Conservation (phyloP, 176 grass and related monocot species). For the maize (Zea mays) region Zm-B73-REFERENCE-NAM-5.0 NC_050098.1:33646501-33647000, state of each 20-base stretch:
- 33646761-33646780: conserved; percentile 68
- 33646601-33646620: conserved; percentile 9
- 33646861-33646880: background rate
- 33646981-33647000: conserved; percentile 14
- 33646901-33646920: conserved; percentile 86
- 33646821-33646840: background rate
- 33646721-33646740: conserved; percentile 63
- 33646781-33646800: conserved; percentile 60
- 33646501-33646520: conserved; percentile 17
- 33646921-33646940: conserved; percentile 83
- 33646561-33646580: conserved; percentile 18
- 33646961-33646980: conserved; percentile 81
- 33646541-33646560: conserved; percentile 68
- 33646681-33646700: conserved; percentile 78
- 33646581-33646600: conserved; percentile 15
- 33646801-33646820: conserved; percentile 2
- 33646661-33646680: conserved; percentile 48
- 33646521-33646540: conserved; percentile 59
- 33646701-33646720: conserved; percentile 62
- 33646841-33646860: background rate
- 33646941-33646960: conserved; percentile 79
- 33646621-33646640: background rate
- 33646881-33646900: conserved; percentile 40
- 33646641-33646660: background rate
- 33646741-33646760: conserved; percentile 55